A percentile compares a stretch with the other conserved stretches of the same genome.
These are phyloP conservation scores for Pleoardoris graminearum DNA, from an alignment of 2,329 filamentous ascomycete genomes.

Conservation along the genomic window DNA sequence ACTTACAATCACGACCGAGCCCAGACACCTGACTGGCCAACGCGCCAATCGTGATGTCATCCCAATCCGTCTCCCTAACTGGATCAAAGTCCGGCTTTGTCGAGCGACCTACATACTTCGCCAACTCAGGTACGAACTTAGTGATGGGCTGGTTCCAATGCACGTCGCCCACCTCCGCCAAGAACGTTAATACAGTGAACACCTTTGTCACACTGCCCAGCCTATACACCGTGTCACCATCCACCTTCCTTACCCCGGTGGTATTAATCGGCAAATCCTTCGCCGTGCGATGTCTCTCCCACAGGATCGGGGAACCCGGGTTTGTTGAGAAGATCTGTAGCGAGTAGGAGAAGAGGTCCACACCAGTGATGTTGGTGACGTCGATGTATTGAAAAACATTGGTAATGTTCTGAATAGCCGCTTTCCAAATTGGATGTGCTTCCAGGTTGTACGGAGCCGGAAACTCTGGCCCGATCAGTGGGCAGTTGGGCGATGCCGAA, in stretches of 20 bases:
- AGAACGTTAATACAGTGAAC: constrained; percentile 49
- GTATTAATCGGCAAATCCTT: constrained; percentile 21
- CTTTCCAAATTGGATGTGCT: constrained; percentile 25
- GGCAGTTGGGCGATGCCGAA: constrained; percentile 26
- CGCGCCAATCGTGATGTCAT: constrained; percentile 21
- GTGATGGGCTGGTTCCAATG: constrained; percentile 42
- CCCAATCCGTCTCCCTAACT: constrained; percentile 23
- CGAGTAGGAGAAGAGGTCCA: constrained; percentile 26
- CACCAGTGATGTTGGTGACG: constrained; percentile 18
- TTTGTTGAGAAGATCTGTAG: constrained; percentile 31
- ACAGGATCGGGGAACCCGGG: constrained; percentile 20
- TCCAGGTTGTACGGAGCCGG: constrained; percentile 25
- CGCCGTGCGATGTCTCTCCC: constrained; percentile 26
- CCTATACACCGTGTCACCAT: constrained; percentile 49
- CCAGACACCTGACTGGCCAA: constrained; percentile 22
- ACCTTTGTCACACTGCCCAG: constrained; percentile 55
- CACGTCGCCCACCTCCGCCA: constrained; percentile 48
- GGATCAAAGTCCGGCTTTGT: constrained; percentile 20
- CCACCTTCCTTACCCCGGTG: constrained; percentile 20
- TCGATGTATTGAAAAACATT: constrained; percentile 26
- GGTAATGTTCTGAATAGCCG: constrained; percentile 25
- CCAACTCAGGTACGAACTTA: constrained; percentile 21
- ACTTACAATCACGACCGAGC: constrained; percentile 29
- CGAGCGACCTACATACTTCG: constrained; percentile 5
- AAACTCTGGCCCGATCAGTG: constrained; percentile 27